These are phyloP conservation scores for Rhizopogon roseolus DNA, from an alignment of 768 basidiomycete genomes.

Conservation along the genomic window DNA sequence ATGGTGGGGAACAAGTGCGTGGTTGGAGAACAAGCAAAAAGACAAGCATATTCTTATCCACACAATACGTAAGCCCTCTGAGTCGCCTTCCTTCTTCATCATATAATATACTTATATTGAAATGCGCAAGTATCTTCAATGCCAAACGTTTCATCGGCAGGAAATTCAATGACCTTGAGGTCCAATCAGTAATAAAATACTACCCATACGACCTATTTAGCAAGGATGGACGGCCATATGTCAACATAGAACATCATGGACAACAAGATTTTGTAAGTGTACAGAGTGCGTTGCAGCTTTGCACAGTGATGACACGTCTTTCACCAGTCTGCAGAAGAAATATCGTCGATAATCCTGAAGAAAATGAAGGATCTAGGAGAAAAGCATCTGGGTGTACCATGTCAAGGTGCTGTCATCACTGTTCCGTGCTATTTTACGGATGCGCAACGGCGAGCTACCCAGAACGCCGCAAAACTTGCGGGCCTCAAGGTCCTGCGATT, in stretches of 20 bases:
- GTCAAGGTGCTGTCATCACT: constrained; percentile 52
- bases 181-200: constrained; percentile 45
- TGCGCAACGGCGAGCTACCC: constrained; percentile 64
- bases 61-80: neutral
- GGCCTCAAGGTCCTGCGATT: constrained; percentile 62
- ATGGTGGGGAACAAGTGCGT: neutral
- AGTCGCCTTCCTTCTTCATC: neutral
- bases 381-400: constrained; percentile 61
- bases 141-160: constrained; percentile 56
- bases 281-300: neutral
- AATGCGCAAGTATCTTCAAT: constrained; percentile 39
- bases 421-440: constrained; percentile 67
- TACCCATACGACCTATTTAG: constrained; percentile 44
- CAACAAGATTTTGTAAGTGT: constrained; percentile 47
- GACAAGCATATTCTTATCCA: neutral
- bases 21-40: neutral
- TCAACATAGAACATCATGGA: constrained; percentile 49
- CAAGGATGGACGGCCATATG: constrained; percentile 44
- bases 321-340: constrained; percentile 55
- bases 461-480: constrained; percentile 62
- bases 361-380: constrained; percentile 74
- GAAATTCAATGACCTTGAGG: constrained; percentile 40
- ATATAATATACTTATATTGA: neutral
- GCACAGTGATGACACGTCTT: neutral
- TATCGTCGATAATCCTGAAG: constrained; percentile 60